Conservation (phyloP, 345 rosid genomes). For the Acer saccharum region DNA sequence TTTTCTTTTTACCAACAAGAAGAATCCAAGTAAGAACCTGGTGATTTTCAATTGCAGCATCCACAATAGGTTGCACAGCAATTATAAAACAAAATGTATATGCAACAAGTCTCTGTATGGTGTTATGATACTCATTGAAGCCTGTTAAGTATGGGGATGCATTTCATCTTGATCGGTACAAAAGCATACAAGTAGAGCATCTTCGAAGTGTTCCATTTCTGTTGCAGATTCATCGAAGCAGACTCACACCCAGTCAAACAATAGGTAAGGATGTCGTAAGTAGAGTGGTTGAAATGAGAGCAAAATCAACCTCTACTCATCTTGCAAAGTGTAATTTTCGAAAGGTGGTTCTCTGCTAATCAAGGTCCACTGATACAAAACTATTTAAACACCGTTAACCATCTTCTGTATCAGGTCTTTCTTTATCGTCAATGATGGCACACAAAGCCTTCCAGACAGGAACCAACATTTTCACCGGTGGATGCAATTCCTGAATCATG, state of each 20-base stretch:
- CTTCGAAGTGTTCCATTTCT: not conserved
- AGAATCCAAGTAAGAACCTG: not conserved
- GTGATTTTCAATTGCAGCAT: not conserved
- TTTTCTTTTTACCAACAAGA: not conserved
- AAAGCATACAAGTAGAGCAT: not conserved
- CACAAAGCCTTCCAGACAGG: slow-evolving; percentile 89
- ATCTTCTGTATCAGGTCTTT: slow-evolving; percentile 25
- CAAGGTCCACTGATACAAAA: not conserved
- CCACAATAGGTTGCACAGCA: not conserved
- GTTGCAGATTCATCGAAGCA: slow-evolving; percentile 10
- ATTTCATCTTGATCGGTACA: not conserved
- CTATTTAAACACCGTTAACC: slow-evolving; percentile 7
- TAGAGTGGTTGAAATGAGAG: not conserved
- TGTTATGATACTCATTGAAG: not conserved
- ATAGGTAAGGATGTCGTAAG: not conserved
- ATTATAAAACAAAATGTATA: slow-evolving; percentile 12
- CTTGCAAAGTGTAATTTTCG: not conserved
- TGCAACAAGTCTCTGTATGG: not conserved
- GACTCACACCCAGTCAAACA: not conserved
- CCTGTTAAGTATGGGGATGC: slow-evolving; percentile 1
- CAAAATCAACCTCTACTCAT: not conserved
- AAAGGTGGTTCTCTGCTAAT: not conserved
- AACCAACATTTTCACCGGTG: slow-evolving; percentile 72
- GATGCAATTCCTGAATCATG: slow-evolving; percentile 58
- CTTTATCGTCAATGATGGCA: slow-evolving; percentile 37